Percentiles rank a stretch among this genome's conserved stretches.
Conservation (phyloP, 345 rosid species). For the Jatropha curcas region DNA sequence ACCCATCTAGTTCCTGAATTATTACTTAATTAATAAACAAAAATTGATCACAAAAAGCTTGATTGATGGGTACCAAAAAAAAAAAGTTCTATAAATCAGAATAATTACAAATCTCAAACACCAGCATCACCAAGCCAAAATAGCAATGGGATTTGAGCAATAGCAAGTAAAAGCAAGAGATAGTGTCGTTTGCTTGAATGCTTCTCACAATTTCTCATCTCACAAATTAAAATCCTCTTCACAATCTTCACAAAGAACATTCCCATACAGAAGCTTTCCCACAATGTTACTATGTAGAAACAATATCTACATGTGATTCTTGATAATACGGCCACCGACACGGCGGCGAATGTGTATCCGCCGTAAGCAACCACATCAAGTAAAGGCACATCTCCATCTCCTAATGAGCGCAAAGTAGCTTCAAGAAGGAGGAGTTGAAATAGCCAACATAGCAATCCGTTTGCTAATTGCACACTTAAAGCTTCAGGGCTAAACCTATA, state of each 20-base stretch:
- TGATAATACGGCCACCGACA: not conserved
- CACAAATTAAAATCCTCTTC: conserved; percentile 31
- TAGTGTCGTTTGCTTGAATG: conserved; percentile 33
- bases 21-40: too few species aligned
- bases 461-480: conserved; percentile 17
- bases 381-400: conserved; percentile 29
- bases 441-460: conserved; percentile 32
- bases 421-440: conserved; percentile 32
- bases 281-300: conserved; percentile 18
- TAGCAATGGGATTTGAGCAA: conserved; percentile 27
- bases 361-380: conserved; percentile 32
- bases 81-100: too few species aligned
- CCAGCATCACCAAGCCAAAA: conserved; percentile 25
- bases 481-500: conserved; percentile 39
- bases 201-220: conserved; percentile 24
- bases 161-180: conserved; percentile 26
- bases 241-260: conserved; percentile 29
- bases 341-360: conserved; percentile 23
- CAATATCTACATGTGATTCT: conserved; percentile 12
- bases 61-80: too few species aligned
- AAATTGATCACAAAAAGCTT: too few species aligned
- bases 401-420: conserved; percentile 25
- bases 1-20: too few species aligned
- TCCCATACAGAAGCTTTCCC: conserved; percentile 34
- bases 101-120: not conserved